Evolutionary conservation across 805 yeast genomes (phyloP).

Genomic region (Cyberlindnera mrakii): DNA sequence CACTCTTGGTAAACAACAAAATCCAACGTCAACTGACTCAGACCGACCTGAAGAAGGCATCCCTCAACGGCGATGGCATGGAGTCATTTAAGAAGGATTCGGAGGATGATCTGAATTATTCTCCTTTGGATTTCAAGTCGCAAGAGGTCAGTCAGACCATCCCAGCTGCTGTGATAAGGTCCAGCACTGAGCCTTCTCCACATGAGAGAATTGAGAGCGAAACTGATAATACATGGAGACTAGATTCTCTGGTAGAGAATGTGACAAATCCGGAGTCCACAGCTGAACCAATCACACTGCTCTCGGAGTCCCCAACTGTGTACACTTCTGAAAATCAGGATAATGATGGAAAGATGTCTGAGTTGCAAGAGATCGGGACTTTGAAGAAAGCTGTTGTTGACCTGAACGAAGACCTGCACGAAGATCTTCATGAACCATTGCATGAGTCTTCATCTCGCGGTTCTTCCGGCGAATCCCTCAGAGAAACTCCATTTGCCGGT

Average conservation of each 20-base stretch:
- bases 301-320: neutral
- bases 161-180: too few relatives aligned
- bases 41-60: neutral
- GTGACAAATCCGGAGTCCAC: neutral
- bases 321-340: neutral
- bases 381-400: too few relatives aligned
- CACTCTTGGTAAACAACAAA: neutral
- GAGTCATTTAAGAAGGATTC: neutral
- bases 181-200: too few relatives aligned
- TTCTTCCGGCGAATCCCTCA: too few relatives aligned
- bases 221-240: slow-evolving; percentile 1
- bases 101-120: slow-evolving; percentile 4
- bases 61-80: neutral
- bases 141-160: too few relatives aligned
- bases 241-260: neutral
- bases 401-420: too few relatives aligned
- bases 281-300: too few relatives aligned
- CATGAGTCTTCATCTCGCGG: too few relatives aligned
- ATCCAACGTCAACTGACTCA: neutral
- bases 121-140: neutral
- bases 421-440: too few relatives aligned
- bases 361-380: neutral
- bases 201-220: neutral
- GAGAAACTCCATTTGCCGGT: too few relatives aligned
- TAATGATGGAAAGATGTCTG: neutral